Evolutionary conservation across 1,284 basidiomycete genomes (phyloP).

Genomic region (Pterulicium gracile): DNA sequence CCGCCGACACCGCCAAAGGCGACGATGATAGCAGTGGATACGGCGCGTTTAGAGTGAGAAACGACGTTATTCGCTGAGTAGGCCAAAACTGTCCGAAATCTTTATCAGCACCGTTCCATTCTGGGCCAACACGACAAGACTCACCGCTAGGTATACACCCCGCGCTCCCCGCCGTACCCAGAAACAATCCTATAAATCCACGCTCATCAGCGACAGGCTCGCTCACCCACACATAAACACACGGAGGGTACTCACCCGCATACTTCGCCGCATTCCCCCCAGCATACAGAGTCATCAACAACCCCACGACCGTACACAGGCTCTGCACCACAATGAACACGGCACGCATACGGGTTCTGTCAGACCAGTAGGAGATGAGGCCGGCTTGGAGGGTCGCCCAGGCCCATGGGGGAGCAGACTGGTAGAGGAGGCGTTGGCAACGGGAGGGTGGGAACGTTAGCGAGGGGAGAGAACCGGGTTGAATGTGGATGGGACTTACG

Average conservation of each 20-base stretch:
- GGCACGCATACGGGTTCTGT: slow-evolving; percentile 6
- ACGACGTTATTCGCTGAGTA: slow-evolving; percentile 20
- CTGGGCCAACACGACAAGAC: slow-evolving; percentile 13
- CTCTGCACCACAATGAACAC: slow-evolving; percentile 7
- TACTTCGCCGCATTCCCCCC: background rate
- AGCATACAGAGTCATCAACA: background rate
- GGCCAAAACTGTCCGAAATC: background rate
- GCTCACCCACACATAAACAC: too few relatives aligned
- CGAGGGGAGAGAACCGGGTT: background rate
- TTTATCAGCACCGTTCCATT: background rate
- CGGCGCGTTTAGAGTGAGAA: slow-evolving; percentile 22
- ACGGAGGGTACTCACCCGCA: too few relatives aligned
- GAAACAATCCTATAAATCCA: slow-evolving; percentile 13
- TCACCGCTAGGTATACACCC: slow-evolving; percentile 16
- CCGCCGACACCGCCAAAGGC: slow-evolving; percentile 23
- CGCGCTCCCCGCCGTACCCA: slow-evolving; percentile 15
- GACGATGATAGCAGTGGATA: slow-evolving; percentile 21
- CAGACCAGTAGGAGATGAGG: background rate
- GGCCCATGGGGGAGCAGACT: background rate
- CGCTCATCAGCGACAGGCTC: too few relatives aligned
- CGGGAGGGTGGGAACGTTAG: background rate
- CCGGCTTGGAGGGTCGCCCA: background rate
- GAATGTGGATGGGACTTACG: background rate
- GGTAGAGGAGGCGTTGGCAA: background rate
- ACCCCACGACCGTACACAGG: slow-evolving; percentile 6